These are phyloP conservation scores for Myrica gale DNA, from an alignment of 306 rosid species.

Conservation along the genomic window DNA sequence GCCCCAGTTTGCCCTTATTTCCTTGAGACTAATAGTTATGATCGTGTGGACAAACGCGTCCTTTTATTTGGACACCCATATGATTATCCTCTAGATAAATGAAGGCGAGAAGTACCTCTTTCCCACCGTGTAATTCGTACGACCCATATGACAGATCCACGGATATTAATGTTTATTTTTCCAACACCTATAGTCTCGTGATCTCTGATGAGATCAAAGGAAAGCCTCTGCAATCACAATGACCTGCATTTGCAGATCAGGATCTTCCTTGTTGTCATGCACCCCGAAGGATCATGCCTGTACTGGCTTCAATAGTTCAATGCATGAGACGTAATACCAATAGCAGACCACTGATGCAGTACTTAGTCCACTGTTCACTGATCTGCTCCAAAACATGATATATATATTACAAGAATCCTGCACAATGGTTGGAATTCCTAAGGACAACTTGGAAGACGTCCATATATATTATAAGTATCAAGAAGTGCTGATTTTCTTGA, in stretches of 20 bases:
- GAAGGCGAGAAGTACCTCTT: conserved; percentile 17
- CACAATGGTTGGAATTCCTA: not conserved
- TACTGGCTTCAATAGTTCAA: not conserved
- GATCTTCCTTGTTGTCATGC: conserved; percentile 21
- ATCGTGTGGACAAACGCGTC: not conserved
- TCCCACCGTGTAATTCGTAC: conserved; percentile 38
- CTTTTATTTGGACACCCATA: no score
- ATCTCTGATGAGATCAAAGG: conserved; percentile 26
- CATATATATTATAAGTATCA: not conserved
- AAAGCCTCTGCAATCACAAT: conserved; percentile 11
- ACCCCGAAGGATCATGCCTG: not conserved
- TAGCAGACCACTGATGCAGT: not conserved
- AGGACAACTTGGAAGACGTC: no score
- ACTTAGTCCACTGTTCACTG: not conserved
- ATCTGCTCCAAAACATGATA: not conserved
- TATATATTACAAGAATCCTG: not conserved
- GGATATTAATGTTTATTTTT: not conserved
- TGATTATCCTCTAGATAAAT: no score
- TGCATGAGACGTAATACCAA: not conserved
- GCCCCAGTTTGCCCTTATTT: conserved; percentile 2
- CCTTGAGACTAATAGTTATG: not conserved
- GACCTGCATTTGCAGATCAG: conserved; percentile 28
- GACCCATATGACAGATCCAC: conserved; percentile 39
- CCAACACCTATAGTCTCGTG: conserved; percentile 21
- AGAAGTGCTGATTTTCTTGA: not conserved